phyloP scores from a whole-genome alignment of 768 basidiomycete genomes.

The Lactifluus echinatus region DNA sequence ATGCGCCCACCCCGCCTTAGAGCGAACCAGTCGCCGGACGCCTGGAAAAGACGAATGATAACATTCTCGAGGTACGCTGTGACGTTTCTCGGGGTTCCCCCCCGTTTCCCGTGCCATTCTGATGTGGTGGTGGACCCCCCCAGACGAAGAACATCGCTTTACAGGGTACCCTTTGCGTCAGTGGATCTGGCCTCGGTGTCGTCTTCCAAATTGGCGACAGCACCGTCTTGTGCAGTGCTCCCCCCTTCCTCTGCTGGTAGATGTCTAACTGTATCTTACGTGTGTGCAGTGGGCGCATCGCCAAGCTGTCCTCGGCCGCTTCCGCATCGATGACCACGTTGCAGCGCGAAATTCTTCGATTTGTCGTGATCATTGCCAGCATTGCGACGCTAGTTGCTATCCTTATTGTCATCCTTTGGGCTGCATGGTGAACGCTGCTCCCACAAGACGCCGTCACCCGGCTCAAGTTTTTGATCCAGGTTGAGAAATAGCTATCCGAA shows the following conservation, averaged over 20 bases:
- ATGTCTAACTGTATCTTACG: too few species aligned
- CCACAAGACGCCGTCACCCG: neutral
- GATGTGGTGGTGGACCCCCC: slow-evolving; percentile 23
- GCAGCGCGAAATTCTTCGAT: slow-evolving; percentile 45
- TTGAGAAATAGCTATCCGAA: slow-evolving; percentile 32
- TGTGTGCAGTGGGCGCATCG: slow-evolving; percentile 34
- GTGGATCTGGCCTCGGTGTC: slow-evolving; percentile 40
- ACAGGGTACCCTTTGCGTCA: slow-evolving; percentile 46
- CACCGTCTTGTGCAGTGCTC: slow-evolving; percentile 44
- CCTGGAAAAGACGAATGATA: slow-evolving; percentile 26
- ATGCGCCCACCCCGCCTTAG: slow-evolving; percentile 13
- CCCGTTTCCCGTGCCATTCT: slow-evolving; percentile 5
- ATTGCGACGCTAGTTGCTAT: slow-evolving; percentile 38
- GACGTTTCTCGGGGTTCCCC: neutral
- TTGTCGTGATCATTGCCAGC: slow-evolving; percentile 44
- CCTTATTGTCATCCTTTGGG: slow-evolving; percentile 45
- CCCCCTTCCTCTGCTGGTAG: too few species aligned
- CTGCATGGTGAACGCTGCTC: slow-evolving; percentile 27
- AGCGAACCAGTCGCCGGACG: slow-evolving; percentile 19
- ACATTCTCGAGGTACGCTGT: slow-evolving; percentile 22
- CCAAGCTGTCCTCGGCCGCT: slow-evolving; percentile 29
- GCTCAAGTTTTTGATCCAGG: slow-evolving; percentile 26
- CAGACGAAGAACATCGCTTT: slow-evolving; percentile 53
- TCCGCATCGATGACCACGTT: slow-evolving; percentile 37
- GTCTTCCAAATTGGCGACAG: slow-evolving; percentile 42